phyloP scores from a whole-genome alignment of 306 rosid genomes.

The Prunus mira region DNA sequence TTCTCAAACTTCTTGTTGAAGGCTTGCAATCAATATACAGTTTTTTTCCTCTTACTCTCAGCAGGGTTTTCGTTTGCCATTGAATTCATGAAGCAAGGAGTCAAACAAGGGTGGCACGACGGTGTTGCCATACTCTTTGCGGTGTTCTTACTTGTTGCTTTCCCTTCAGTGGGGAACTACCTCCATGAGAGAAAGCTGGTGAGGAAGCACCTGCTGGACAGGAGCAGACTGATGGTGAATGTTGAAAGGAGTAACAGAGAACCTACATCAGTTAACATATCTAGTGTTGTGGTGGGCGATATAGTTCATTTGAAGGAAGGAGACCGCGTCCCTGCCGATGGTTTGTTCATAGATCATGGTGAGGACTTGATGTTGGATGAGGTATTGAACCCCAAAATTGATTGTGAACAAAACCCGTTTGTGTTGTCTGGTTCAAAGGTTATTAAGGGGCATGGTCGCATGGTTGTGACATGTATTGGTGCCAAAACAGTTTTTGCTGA shows the following conservation, averaged over 20 bases:
- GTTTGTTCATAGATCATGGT: slow-evolving; percentile 33
- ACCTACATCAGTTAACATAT: neutral
- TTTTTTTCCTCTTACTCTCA: slow-evolving; percentile 33
- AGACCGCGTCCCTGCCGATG: slow-evolving; percentile 59
- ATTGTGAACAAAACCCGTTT: slow-evolving; percentile 41
- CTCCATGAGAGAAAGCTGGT: slow-evolving; percentile 18
- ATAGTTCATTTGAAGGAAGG: slow-evolving; percentile 31
- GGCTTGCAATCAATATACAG: slow-evolving; percentile 30
- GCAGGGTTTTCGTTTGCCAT: slow-evolving; percentile 41
- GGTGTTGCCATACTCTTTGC: slow-evolving; percentile 41
- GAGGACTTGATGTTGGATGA: slow-evolving; percentile 30
- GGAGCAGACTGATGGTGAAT: slow-evolving; percentile 15
- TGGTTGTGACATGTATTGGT: slow-evolving; percentile 52
- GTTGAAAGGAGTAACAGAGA: slow-evolving; percentile 29
- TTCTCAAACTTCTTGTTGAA: slow-evolving; percentile 24
- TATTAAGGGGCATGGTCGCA: slow-evolving; percentile 39
- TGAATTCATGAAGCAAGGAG: slow-evolving; percentile 46
- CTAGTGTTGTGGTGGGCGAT: slow-evolving; percentile 45
- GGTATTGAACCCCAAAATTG: slow-evolving; percentile 16
- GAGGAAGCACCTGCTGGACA: slow-evolving; percentile 26
- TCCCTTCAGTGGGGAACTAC: slow-evolving; percentile 32
- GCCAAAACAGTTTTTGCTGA: slow-evolving; percentile 13
- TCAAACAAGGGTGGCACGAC: slow-evolving; percentile 57
- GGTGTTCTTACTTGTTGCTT: slow-evolving; percentile 29
- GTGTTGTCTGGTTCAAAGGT: slow-evolving; percentile 52